Evolutionary conservation across 2,329 filamentous ascomycete genomes (phyloP).

Genomic region (Aspergillus quadricinctus): DNA sequence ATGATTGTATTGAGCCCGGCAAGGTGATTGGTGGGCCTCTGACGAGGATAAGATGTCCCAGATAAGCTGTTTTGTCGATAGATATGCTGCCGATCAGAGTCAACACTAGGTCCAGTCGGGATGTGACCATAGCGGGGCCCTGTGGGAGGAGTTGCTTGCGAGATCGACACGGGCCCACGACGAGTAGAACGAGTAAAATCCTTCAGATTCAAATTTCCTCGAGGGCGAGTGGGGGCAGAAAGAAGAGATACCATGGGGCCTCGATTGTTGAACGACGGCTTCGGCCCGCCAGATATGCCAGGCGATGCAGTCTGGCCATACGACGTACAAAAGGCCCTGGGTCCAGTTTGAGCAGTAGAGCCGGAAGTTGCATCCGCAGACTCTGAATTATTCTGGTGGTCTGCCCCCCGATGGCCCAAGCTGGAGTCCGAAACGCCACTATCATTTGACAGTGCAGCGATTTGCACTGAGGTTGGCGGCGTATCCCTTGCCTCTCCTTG

Average conservation of each 20-base stretch:
- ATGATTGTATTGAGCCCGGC: constrained; percentile 36
- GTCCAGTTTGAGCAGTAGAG: constrained; percentile 26
- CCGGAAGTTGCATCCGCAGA: constrained; percentile 16
- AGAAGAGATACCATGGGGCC: constrained; percentile 38
- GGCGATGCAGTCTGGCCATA: constrained; percentile 30
- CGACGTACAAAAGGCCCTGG: constrained; percentile 23
- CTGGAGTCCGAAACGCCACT: neutral
- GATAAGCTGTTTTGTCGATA: constrained; percentile 35
- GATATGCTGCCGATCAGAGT: constrained; percentile 31
- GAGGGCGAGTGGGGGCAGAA: constrained; percentile 46
- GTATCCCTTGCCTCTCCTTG: constrained; percentile 10
- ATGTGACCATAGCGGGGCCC: constrained; percentile 34
- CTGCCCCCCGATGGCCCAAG: neutral
- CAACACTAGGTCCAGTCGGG: constrained; percentile 21
- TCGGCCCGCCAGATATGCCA: constrained; percentile 36
- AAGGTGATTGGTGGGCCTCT: constrained; percentile 39
- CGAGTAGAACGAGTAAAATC: constrained; percentile 35
- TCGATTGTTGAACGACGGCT: constrained; percentile 34
- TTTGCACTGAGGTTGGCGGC: constrained; percentile 16
- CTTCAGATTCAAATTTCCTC: constrained; percentile 35
- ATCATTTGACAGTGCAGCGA: neutral
- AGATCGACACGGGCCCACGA: constrained; percentile 26
- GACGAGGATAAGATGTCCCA: constrained; percentile 35
- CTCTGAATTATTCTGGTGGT: neutral
- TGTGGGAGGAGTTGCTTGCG: constrained; percentile 29